phyloP scores from a whole-genome alignment of 352 stramenopile genomes.

The Hyaloperonospora brassicae region DNA sequence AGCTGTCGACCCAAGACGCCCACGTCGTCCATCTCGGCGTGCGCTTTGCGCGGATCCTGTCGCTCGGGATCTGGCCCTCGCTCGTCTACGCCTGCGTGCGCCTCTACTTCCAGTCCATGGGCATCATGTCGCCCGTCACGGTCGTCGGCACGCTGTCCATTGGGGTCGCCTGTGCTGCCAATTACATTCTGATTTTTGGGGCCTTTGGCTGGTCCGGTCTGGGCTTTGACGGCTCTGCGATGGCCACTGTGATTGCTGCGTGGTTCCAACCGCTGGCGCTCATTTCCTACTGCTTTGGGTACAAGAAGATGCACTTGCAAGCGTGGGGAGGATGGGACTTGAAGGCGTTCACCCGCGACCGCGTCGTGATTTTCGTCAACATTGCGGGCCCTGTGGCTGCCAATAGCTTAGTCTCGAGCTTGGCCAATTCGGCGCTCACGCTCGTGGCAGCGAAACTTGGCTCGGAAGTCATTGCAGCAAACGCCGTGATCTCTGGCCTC shows the following conservation, averaged over 20 bases:
- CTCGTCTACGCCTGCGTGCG: slow-evolving; percentile 70
- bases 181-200: slow-evolving; percentile 61
- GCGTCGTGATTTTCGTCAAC: slow-evolving; percentile 54
- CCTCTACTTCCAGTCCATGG: slow-evolving; percentile 81
- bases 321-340: slow-evolving; percentile 68
- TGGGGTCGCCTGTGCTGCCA: slow-evolving; percentile 44
- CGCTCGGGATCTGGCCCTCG: slow-evolving; percentile 70
- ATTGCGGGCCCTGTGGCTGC: slow-evolving; percentile 55
- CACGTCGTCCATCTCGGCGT: slow-evolving; percentile 60
- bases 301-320: slow-evolving; percentile 62
- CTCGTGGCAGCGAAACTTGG: slow-evolving; percentile 65
- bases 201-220: slow-evolving; percentile 46
- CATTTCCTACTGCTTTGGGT: slow-evolving; percentile 66
- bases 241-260: slow-evolving; percentile 66
- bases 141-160: slow-evolving; percentile 64
- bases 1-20: slow-evolving; percentile 50
- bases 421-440: slow-evolving; percentile 62
- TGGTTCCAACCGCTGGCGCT: slow-evolving; percentile 76
- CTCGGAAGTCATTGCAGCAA: slow-evolving; percentile 68
- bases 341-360: slow-evolving; percentile 44
- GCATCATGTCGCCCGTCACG: slow-evolving; percentile 67
- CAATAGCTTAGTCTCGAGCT: slow-evolving; percentile 64
- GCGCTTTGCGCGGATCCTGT: slow-evolving; percentile 69
- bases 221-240: slow-evolving; percentile 69
- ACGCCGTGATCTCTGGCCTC: slow-evolving; percentile 57